A percentile compares a stretch with the other conserved stretches of the same genome.
Conservation (phyloP, 2,329 filamentous ascomycete species). For the Clonostachys rosea region DNA sequence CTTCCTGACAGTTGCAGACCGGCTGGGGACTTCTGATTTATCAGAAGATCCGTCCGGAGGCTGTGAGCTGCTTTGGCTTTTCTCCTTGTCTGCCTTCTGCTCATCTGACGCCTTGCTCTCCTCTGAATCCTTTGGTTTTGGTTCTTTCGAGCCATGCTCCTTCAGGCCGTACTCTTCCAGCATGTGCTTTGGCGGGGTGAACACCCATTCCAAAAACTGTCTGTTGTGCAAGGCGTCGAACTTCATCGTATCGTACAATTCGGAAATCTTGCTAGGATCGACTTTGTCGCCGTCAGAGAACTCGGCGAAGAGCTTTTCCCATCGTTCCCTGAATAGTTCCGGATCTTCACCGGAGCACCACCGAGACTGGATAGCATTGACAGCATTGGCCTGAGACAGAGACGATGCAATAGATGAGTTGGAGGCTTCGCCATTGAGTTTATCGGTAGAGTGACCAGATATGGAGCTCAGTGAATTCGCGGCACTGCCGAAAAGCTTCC, state of each 20-base stretch:
- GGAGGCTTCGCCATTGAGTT: conserved; percentile 32
- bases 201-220: conserved; percentile 95
- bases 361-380: conserved; percentile 74
- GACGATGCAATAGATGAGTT: conserved; percentile 39
- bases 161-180: conserved; percentile 44
- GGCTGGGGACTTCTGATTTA: conserved; percentile 30
- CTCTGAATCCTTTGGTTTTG: conserved; percentile 33
- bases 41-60: conserved; percentile 15
- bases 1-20: conserved; percentile 27
- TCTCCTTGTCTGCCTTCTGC: conserved; percentile 14
- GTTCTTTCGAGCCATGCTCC: conserved; percentile 26
- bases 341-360: conserved; percentile 98
- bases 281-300: conserved; percentile 98
- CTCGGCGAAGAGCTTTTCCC: conserved; percentile 97
- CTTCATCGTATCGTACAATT: conserved; percentile 99
- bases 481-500: conserved; percentile 66
- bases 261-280: conserved; percentile 96
- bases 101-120: conserved; percentile 22
- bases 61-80: conserved; percentile 6
- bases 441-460: conserved; percentile 44
- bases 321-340: conserved; percentile 90
- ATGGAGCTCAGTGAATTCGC: conserved; percentile 58
- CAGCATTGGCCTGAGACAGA: conserved; percentile 55
- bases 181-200: conserved; percentile 78
- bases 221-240: conserved; percentile 97